Evolutionary conservation across 352 stramenopile genomes (phyloP), one percentile per base, ranked within the genome.

Genomic region (Phytophthora nicotianae): DNA sequence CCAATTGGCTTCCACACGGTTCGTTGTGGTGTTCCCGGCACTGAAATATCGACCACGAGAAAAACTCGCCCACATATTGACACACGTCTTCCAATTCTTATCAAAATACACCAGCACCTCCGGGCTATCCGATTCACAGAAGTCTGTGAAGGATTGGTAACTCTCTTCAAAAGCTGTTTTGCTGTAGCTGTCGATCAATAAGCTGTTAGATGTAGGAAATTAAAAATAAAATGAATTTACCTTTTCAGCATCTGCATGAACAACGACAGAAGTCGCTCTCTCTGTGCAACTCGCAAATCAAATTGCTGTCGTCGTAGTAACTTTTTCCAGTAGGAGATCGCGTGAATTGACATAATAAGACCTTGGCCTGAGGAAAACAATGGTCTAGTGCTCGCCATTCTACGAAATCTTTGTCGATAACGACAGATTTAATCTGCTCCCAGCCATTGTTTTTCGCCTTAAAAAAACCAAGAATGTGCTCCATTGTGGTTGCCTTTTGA

Each of bases 1-100:
- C 33, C 51, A 68, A 17, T 71, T 74, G 4, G 38, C 38, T 38
- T 71, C 50, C 11, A 74, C 65, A 1, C 55, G 32, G 20, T 74
- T 74, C 16, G 61, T 68, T 3, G 61, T 74, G 2, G 55, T 67
- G 14, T 67, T 68, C 0, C 55, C 66, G 1, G 49, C 56, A 4
- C 56, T 51, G 33, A 74, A 70, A 26, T 29, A 68, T 6, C 9
- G 21, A 0, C 55, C 33, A 3, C 54, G 23, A 10, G 50, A n/a
- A 38, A 59, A 33, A 4, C 4, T 38, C n/a, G 32, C 32, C 32
- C 10, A 38, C 32, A 38, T 38, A 9, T 2, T 17, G 1, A 17
- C 32, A n/a, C 32, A 38, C 32, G 32, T 38, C 0, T 38, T 38
- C 10, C 11, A 38, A 38, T 38, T n/a, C 11, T 17, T 38, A n/a